These are phyloP conservation scores for Leishmania turanica DNA, from an alignment of 208 protist genomes.

Conservation along the genomic window DNA sequence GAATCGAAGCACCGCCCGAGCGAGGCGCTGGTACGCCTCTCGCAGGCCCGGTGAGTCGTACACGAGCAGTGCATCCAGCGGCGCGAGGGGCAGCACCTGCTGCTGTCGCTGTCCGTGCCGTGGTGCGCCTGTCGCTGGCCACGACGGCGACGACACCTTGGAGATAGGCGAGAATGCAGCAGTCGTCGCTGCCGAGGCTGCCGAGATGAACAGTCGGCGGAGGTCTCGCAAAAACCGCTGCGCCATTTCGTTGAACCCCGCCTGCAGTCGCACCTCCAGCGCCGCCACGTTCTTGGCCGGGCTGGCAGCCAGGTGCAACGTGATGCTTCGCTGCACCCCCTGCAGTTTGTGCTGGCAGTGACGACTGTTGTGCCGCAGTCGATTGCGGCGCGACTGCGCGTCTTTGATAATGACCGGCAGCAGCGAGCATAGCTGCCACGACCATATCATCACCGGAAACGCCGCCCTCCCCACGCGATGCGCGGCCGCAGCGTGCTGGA, in stretches of 20 bases:
- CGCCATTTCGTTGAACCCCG: slow-evolving; percentile 30
- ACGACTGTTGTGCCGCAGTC: slow-evolving; percentile 12
- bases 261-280: slow-evolving; percentile 32
- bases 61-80: slow-evolving; percentile 28
- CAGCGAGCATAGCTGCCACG: slow-evolving; percentile 45
- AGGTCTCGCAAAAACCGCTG: slow-evolving; percentile 52
- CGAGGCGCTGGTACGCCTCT: slow-evolving; percentile 37
- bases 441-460: slow-evolving; percentile 64
- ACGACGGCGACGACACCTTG: background rate
- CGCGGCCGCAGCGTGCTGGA: slow-evolving; percentile 45
- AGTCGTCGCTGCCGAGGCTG: background rate
- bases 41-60: slow-evolving; percentile 30
- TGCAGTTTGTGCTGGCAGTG: slow-evolving; percentile 16
- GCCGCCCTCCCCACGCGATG: slow-evolving; percentile 39
- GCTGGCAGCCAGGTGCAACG: slow-evolving; percentile 21
- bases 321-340: slow-evolving; percentile 22
- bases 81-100: background rate
- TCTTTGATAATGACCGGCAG: slow-evolving; percentile 33
- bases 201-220: slow-evolving; percentile 38
- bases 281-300: slow-evolving; percentile 24
- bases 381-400: slow-evolving; percentile 9
- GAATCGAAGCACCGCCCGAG: slow-evolving; percentile 15
- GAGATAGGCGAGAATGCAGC: background rate
- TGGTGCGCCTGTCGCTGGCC: background rate
- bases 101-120: background rate